Base-by-base conservation (phyloP, 768 basidiomycete genomes). In the Chiua virens region DNA sequence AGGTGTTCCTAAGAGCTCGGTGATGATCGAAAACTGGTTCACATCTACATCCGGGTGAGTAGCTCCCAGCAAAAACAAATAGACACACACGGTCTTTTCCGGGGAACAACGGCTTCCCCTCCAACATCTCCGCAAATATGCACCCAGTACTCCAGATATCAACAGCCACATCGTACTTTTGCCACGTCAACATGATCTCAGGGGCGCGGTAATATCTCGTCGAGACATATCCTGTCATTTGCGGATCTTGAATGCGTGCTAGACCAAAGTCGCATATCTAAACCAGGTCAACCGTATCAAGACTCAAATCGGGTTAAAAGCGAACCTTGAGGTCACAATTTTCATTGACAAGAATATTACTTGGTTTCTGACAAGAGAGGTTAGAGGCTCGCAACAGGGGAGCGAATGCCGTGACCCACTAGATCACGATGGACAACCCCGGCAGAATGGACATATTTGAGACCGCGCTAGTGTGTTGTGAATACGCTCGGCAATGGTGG, bases 121-220 rank as follows among this genome's bases (percentile, higher is more conserved):
- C 95, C 43, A 99, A 74, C 97, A 99, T 99, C 77, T 99, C 97
- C 6, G 97, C 97, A 64, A 99, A 98, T 70, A 99, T 98, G 75
- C 97, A 99, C 7, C 95, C 97, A 11, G 95, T 94, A 65, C 92
- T 95, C 97, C 97, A 98, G 67, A 98, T 96, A 69, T 99, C 97
- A 55, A 99, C 97, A 45, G 96, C 97, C 50, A 98, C 95, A 70
- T 98, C 96, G 74, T 99, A 99, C 76, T 98, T 98, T 72, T 99
- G 97, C 97, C 97, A 99, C 35, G 97, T 99, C 67, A 99, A 80
- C 97, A 99, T 99, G 75, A 99, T 99, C 73, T 99, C 97, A 6
- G 97, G 97, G 7, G 97, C 97, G 45, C 97, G 88, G 69, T 99
- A 99, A 75, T 99, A 99, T 59, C 97, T 80, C 45, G 97, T 99